Evolutionary conservation across 352 stramenopile species (phyloP), one percentile per base, ranked within the genome.

Genomic region (Pythium guiyangense): DNA sequence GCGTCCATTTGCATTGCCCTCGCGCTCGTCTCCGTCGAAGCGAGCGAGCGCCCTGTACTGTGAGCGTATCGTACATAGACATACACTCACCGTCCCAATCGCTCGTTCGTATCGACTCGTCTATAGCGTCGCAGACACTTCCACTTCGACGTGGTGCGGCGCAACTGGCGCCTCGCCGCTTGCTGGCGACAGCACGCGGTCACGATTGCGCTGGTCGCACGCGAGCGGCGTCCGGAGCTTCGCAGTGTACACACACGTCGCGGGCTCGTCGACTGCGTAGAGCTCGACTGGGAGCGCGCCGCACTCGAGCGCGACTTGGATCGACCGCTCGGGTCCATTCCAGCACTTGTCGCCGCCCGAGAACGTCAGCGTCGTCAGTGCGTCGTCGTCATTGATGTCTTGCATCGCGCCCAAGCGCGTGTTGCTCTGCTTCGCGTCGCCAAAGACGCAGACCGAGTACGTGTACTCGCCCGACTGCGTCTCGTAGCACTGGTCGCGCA

Each of bases 391-490:
- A 12, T 57, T 34, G 6, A 76, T 62, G 2, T 79, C 63, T 39
- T 83, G 60, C 82, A 92, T 92, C 20, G 69, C 43, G 37, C 89
- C 89, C 14, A 97, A 50, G 26, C 76, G 90, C 42, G 74, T 94
- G 18, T 52, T 52, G 52, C 95, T 87, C 57, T 97, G 90, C 25
- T 83, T 90, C 11, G 88, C 84, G 14, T 73, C 73, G 31, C 82
- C 85, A 54, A 92, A 97, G 20, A 91, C 85, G 66, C 88, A 97
- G 20, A 93, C 62, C 40, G 81, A 78, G 70, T 96, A 97, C 53
- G 54, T 87, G 73, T 97, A 97, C 55, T 93, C 64, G 11, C 80
- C 79, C 18, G 84, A 67, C 8, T 74, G 62, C 3, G 70, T 74
- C 44, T 88, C 74, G 25, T 94, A 74, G 49, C 88, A 96, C 56